phyloP scores from a whole-genome alignment of 1,139 yeast genomes.

The Candida sanyaensis region DNA sequence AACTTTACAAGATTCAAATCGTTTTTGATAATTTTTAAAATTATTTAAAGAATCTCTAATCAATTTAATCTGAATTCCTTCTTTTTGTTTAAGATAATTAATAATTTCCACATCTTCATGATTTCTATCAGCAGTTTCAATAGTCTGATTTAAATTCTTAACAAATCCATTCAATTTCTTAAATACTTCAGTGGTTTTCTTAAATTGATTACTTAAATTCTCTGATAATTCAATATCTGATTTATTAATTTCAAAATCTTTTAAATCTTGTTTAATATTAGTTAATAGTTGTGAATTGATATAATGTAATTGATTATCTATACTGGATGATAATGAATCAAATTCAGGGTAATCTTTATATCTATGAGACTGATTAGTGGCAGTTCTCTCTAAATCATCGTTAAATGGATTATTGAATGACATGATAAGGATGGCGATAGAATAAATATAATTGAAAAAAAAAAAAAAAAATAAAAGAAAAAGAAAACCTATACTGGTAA shows the following conservation, averaged over 20 bases:
- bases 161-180: slow-evolving; percentile 33
- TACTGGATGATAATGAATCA: slow-evolving; percentile 31
- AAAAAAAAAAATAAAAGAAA: no score
- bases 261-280: slow-evolving; percentile 13
- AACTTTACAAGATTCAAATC: slow-evolving; percentile 32
- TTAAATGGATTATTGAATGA: slow-evolving; percentile 33
- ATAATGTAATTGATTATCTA: slow-evolving; percentile 34
- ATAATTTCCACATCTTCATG: slow-evolving; percentile 46
- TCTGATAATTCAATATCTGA: slow-evolving; percentile 16
- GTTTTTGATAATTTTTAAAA: slow-evolving; percentile 64
- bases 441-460: no score
- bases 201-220: slow-evolving; percentile 22
- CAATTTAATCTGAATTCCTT: slow-evolving; percentile 37
- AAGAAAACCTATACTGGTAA: no score
- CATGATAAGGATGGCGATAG: slow-evolving; percentile 20
- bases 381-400: slow-evolving; percentile 32
- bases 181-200: slow-evolving; percentile 32
- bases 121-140: slow-evolving; percentile 31
- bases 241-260: slow-evolving; percentile 14
- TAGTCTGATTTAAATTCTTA: slow-evolving; percentile 28
- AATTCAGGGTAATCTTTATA: slow-evolving; percentile 49
- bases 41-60: slow-evolving; percentile 47
- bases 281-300: slow-evolving; percentile 32
- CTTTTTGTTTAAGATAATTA: slow-evolving; percentile 42
- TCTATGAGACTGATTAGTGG: slow-evolving; percentile 15